These are phyloP conservation scores for Protoeuglena noctilucae DNA, from an alignment of 139 green algal genomes.

Conservation along the genomic window DNA sequence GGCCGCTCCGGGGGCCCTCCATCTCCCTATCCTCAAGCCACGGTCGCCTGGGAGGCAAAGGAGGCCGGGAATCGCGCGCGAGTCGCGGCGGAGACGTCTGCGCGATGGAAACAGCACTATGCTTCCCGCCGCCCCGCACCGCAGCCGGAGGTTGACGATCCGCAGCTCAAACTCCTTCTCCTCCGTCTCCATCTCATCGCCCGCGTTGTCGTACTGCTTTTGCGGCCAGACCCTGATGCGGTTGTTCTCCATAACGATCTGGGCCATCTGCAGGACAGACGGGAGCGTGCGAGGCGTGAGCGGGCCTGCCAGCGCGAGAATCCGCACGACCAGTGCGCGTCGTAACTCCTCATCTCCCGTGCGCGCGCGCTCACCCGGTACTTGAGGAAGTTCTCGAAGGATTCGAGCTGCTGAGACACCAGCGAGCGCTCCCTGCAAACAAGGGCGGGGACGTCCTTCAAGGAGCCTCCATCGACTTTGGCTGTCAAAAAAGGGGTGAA, in stretches of 20 bases:
- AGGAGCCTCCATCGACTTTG: not conserved
- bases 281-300: not conserved
- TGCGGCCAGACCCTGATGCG: not conserved
- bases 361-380: constrained; percentile 81
- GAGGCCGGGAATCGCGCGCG: not conserved
- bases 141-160: not conserved
- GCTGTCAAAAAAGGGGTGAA: too few species aligned
- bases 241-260: not conserved
- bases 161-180: constrained; percentile 16
- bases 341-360: constrained; percentile 31
- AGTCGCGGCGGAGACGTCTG: constrained; percentile 12
- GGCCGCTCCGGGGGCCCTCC: constrained; percentile 43
- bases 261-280: not conserved
- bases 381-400: constrained; percentile 93
- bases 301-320: not conserved
- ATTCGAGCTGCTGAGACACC: constrained; percentile 96
- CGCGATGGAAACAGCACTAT: not conserved
- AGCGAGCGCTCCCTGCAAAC: constrained; percentile 94
- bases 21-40: constrained; percentile 9
- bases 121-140: not conserved
- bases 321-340: too few species aligned
- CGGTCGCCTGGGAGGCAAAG: not conserved
- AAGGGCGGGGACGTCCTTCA: not conserved
- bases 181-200: constrained; percentile 45
- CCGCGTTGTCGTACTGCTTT: not conserved